Base-by-base conservation (phyloP, 73 alveolate genomes). In the Vitrella brassicaformis region DNA sequence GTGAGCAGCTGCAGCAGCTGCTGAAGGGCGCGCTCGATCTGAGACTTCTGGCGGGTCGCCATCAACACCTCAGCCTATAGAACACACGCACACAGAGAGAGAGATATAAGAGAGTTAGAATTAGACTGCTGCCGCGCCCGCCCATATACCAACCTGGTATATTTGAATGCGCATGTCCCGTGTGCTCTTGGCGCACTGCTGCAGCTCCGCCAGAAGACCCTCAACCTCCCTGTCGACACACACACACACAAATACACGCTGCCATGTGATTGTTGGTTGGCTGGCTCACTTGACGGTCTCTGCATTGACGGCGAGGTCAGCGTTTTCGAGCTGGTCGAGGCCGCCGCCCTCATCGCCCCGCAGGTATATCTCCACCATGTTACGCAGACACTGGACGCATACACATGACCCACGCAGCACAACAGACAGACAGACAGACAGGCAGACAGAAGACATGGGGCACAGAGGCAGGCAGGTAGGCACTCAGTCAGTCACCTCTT, bases 271-370 rank as follows among this genome's bases (percentile, higher is more conserved):
- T n/a, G n/a, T n/a, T n/a, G n/a, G n/a, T n/a, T n/a, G 81, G 73
- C 86, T 75, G 70, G 90, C 92, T 78, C 92, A 89, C 86, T 85
- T 81, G 82, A 88, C 70, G 87, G 83, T 91, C 69, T 88, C 93
- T 45, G 73, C 80, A 19, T 83, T 68, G 31, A 87, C 73, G 72
- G 73, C 79, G 69, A 68, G 75, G 77, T 88, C 87, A 0, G 89
- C 87, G 19, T 4, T 8, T 39, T 39, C 56, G 14, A 39, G 56
- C 4, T 39, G 56, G 4, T 39, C 56, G 14, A 39, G 56, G 56
- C 56, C 14, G 4, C 56, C 56, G 56, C 4, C 22, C 22, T 39
- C 56, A 14, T 39, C 56, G 56, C 14, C 4, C 22, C 14, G 4
- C 56, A 39, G 56, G 14, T 39, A 39, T 14, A 39, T 14, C 56